These are phyloP conservation scores for Amanita pseudoporphyria DNA, from an alignment of 768 basidiomycete genomes.

Conservation along the genomic window DNA sequence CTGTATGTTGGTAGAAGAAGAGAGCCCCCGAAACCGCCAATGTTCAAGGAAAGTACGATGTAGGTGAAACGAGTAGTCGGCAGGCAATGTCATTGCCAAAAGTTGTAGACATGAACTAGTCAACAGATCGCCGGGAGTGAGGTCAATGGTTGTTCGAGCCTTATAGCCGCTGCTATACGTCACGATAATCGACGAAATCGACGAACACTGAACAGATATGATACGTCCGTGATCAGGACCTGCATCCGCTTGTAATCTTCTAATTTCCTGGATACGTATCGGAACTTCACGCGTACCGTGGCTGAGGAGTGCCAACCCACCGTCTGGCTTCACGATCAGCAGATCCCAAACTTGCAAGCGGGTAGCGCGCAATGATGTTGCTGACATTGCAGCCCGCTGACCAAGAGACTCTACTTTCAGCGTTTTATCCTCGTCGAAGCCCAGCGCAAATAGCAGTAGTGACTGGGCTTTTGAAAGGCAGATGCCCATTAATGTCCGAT, in stretches of 20 bases:
- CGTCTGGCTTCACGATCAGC: slow-evolving; percentile 50
- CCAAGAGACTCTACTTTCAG: slow-evolving; percentile 31
- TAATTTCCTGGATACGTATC: slow-evolving; percentile 1
- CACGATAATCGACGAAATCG: slow-evolving; percentile 43
- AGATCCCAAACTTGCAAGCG: slow-evolving; percentile 61
- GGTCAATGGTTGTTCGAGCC: slow-evolving; percentile 40
- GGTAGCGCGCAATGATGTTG: slow-evolving; percentile 51
- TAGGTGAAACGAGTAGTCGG: slow-evolving; percentile 43
- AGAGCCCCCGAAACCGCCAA: slow-evolving; percentile 43
- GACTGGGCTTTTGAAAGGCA: slow-evolving; percentile 39
- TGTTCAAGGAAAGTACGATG: slow-evolving; percentile 45
- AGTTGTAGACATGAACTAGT: slow-evolving; percentile 51
- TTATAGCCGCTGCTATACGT: slow-evolving; percentile 41
- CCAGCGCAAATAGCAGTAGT: slow-evolving; percentile 39
- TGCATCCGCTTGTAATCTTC: not conserved
- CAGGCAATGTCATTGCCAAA: slow-evolving; percentile 52
- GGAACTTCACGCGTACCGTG: slow-evolving; percentile 43
- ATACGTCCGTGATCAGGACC: slow-evolving; percentile 23
- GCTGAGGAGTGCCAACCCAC: slow-evolving; percentile 46
- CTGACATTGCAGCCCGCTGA: slow-evolving; percentile 36
- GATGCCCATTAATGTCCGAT: slow-evolving; percentile 46
- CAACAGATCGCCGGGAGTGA: slow-evolving; percentile 45
- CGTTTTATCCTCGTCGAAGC: slow-evolving; percentile 29
- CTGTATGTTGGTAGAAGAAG: slow-evolving; percentile 36
- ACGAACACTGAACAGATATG: slow-evolving; percentile 35